Percentiles rank a stretch among this genome's conserved stretches.
phyloP scores from a whole-genome alignment of 495 filamentous ascomycete genomes.

The Amorphotheca resinae region DNA sequence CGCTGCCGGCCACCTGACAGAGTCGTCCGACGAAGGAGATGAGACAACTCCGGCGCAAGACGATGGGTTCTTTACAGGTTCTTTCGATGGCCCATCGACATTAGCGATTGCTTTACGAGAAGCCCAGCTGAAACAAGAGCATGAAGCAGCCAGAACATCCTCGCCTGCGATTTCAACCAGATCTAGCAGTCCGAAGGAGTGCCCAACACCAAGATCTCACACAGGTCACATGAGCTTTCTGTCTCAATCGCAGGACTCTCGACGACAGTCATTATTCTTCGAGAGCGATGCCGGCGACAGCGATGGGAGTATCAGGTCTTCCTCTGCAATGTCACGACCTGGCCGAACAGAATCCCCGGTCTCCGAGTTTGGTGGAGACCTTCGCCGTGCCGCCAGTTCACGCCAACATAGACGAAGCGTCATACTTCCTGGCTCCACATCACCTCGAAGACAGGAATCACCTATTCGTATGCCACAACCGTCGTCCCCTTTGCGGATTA shows the following conservation, averaged over 20 bases:
- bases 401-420: constrained; percentile 77
- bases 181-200: constrained; percentile 85
- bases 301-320: constrained; percentile 76
- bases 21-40: constrained; percentile 46
- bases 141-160: constrained; percentile 26
- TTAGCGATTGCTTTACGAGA: constrained; percentile 42
- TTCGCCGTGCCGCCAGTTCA: constrained; percentile 51
- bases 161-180: constrained; percentile 44
- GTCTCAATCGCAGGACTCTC: constrained; percentile 47
- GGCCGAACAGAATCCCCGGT: constrained; percentile 77
- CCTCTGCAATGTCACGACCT: constrained; percentile 54
- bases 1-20: constrained; percentile 70
- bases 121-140: constrained; percentile 23
- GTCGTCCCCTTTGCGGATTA: constrained; percentile 75
- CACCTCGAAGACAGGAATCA: constrained; percentile 74
- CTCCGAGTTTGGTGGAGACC: constrained; percentile 65
- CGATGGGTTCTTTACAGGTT: constrained; percentile 37
- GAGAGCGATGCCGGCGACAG: constrained; percentile 70
- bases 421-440: constrained; percentile 59
- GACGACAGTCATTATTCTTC: constrained; percentile 57
- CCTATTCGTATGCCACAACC: constrained; percentile 62
- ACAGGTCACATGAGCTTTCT: constrained; percentile 49
- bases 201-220: constrained; percentile 80
- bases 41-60: constrained; percentile 27
- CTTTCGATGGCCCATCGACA: constrained; percentile 42